Evolutionary conservation across 169 alveolate species (phyloP), one percentile per base, ranked within the genome.

Genomic region (Eimeria mitis): DNA sequence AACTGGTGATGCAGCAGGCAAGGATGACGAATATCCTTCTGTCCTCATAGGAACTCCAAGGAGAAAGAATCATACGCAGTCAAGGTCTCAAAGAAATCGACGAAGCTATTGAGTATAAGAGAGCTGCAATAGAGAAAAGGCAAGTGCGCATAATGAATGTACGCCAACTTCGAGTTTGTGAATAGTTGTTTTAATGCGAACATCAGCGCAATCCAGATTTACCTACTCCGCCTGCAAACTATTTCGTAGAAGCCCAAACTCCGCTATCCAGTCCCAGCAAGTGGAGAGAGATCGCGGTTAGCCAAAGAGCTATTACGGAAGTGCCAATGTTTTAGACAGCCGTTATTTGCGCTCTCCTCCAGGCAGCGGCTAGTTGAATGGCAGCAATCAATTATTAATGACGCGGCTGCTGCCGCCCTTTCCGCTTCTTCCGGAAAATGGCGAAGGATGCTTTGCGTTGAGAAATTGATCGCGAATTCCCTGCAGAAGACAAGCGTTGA

Each of bases 341-440:
- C 73, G 28, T 47, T 16, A 59, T 63, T 13, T 42, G 84, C 31
- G 54, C 23, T 44, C 34, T 76, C 40, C 0, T 47, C 59, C 95
- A 95, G 95, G 73, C 90, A 89, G 84, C 89, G 65, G 40, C 94
- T 89, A 14, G 94, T 79, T 68, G 95, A 95, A 63, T 89, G 95
- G 92, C 95, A 95, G 61, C 91, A 83, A 75, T 65, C 94, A 47
- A 63, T 89, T 23, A 83, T 78, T 14, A 84, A 78, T 47, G 95
- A 89, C 83, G 97, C 97, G 1, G 95, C 95, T 31, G 97, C 95
- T 16, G 95, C 95, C 5, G 97, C 97, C 61, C 89, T 95, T 37
- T 89, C 95, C 94, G 97, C 97, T 31, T 76, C 97, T 71, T 89
- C 97, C 6, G 97, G 97, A 23, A 94, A 91, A 49, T 90, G 95